These are phyloP conservation scores for Fusarium burgessii DNA, from an alignment of 2,329 filamentous ascomycete genomes.

Conservation along the genomic window DNA sequence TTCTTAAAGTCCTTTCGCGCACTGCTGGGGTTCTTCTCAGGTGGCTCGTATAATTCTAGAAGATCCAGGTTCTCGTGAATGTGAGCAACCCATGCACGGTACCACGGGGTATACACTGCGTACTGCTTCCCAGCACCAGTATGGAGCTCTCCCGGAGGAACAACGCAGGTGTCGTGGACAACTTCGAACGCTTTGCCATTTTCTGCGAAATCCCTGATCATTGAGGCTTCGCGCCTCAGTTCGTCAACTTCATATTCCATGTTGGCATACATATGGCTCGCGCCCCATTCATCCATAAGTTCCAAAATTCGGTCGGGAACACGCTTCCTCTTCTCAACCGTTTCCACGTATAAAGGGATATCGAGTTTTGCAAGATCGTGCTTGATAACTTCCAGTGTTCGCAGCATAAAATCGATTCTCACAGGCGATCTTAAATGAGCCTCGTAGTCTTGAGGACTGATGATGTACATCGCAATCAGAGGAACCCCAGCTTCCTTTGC, in stretches of 20 bases:
- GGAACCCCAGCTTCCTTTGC: conserved; percentile 77
- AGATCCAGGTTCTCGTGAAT: conserved; percentile 77
- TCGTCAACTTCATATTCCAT: conserved; percentile 95
- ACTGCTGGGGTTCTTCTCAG: conserved; percentile 50
- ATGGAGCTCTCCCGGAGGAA: conserved; percentile 76
- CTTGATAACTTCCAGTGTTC: conserved; percentile 75
- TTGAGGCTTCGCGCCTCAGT: conserved; percentile 77
- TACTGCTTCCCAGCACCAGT: conserved; percentile 82
- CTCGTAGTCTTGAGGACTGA: conserved; percentile 86
- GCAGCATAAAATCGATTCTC: conserved; percentile 83
- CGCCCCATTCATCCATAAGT: conserved; percentile 77
- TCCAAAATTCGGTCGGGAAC: conserved; percentile 72
- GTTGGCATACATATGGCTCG: conserved; percentile 82
- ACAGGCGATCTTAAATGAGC: conserved; percentile 81
- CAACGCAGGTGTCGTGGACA: conserved; percentile 85
- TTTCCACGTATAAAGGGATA: conserved; percentile 83
- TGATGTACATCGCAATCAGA: conserved; percentile 80
- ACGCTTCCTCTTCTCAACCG: conserved; percentile 72
- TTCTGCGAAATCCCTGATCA: conserved; percentile 71
- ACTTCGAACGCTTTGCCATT: conserved; percentile 77
- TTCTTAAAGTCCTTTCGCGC: conserved; percentile 59
- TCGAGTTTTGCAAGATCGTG: conserved; percentile 75
- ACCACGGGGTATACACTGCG: conserved; percentile 88
- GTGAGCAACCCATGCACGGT: conserved; percentile 78
- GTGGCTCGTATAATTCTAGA: conserved; percentile 69